These are phyloP conservation scores for Leccinum ponderosum DNA, from an alignment of 1,284 basidiomycete species.

Conservation along the genomic window DNA sequence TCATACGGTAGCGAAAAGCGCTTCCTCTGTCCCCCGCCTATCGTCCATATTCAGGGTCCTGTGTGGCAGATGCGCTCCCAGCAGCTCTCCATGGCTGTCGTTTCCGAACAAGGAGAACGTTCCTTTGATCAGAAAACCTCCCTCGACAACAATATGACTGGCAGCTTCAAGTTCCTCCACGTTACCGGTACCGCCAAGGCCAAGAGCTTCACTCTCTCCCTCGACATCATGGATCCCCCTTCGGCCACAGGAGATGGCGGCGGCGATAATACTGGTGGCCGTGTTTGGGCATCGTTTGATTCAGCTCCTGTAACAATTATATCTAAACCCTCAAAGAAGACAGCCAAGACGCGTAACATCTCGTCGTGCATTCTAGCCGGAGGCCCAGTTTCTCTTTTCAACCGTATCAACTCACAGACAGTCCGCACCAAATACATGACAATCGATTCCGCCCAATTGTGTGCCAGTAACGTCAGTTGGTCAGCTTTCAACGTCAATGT, in stretches of 20 bases:
- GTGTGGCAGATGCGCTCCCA: conserved; percentile 79
- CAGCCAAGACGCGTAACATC: conserved; percentile 92
- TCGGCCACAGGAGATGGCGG: conserved; percentile 49
- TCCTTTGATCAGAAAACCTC: conserved; percentile 80
- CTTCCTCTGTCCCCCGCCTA: conserved; percentile 86
- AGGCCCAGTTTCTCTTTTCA: conserved; percentile 93
- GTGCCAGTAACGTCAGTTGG: conserved; percentile 87
- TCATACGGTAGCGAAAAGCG: conserved; percentile 92
- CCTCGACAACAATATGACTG: conserved; percentile 77
- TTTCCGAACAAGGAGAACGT: conserved; percentile 80
- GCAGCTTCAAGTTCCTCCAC: conserved; percentile 89
- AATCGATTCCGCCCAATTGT: conserved; percentile 81
- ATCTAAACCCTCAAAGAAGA: conserved; percentile 97
- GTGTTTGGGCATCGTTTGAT: conserved; percentile 88
- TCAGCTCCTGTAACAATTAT: conserved; percentile 93
- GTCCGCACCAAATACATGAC: conserved; percentile 97
- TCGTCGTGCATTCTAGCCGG: conserved; percentile 88
- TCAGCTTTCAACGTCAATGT: conserved; percentile 93
- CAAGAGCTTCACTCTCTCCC: conserved; percentile 85
- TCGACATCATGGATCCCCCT: conserved; percentile 76
- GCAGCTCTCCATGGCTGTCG: conserved; percentile 82
- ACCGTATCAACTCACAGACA: conserved; percentile 95
- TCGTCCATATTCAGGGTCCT: conserved; percentile 86
- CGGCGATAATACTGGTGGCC: conserved; percentile 56
- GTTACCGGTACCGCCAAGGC: conserved; percentile 87